phyloP scores from a whole-genome alignment of 257 asterid genomes.

The Nicotiana otophora region DNA sequence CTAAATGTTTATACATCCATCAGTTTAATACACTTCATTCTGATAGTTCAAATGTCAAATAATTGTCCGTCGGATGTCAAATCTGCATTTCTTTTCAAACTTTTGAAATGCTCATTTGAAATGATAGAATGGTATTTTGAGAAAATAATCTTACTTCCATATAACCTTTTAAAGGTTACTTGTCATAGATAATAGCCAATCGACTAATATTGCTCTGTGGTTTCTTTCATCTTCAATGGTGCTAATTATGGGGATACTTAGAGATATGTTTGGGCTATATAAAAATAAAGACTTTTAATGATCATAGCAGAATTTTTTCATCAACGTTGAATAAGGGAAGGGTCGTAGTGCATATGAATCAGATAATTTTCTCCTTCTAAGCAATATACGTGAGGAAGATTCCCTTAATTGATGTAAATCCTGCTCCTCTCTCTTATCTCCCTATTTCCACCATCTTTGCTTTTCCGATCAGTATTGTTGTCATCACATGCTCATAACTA shows the following conservation, averaged over 20 bases:
- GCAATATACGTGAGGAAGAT: neutral
- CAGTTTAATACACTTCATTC: neutral
- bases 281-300: neutral
- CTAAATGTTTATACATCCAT: neutral
- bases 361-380: neutral
- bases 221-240: neutral
- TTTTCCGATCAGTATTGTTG: neutral
- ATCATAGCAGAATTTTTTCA: neutral
- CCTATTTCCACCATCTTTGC: neutral
- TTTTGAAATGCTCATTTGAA: neutral
- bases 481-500: neutral
- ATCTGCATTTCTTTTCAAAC: neutral
- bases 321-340: neutral
- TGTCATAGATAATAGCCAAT: neutral
- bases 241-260: neutral
- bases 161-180: neutral
- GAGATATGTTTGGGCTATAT: neutral
- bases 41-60: neutral
- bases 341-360: neutral
- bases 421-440: neutral
- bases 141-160: neutral
- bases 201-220: neutral
- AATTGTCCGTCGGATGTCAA: neutral
- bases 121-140: neutral
- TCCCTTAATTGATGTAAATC: neutral